Conservation (phyloP, 2,329 filamentous ascomycete species). For the Emmonsiellopsis sp. region DNA sequence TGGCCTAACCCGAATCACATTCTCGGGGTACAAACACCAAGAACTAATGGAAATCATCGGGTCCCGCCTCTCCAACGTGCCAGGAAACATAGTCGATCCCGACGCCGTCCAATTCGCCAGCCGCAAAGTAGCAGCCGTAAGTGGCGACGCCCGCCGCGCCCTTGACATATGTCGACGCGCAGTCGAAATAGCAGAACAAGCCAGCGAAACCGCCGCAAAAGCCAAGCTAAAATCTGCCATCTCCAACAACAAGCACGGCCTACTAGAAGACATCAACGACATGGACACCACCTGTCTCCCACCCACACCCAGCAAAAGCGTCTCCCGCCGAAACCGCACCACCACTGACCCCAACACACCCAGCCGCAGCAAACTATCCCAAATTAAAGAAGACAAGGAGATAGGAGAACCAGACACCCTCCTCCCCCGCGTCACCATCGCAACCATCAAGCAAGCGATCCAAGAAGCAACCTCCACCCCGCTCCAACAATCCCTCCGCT, state of each 20-base stretch:
- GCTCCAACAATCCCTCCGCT: conserved; percentile 77
- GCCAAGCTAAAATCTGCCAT: conserved; percentile 2
- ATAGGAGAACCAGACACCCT: conserved; percentile 22
- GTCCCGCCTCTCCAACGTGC: conserved; percentile 81
- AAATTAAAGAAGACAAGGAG: conserved; percentile 12
- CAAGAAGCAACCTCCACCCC: conserved; percentile 90
- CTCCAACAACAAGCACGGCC: not conserved
- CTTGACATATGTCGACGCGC: conserved; percentile 92
- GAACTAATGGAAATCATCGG: conserved; percentile 97
- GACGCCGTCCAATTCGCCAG: conserved; percentile 95
- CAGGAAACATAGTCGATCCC: conserved; percentile 79
- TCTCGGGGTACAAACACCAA: conserved; percentile 92
- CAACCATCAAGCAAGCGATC: conserved; percentile 88
- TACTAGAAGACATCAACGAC: conserved; percentile 2
- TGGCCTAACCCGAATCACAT: conserved; percentile 87
- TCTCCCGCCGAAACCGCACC: conserved; percentile 9
- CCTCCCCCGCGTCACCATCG: conserved; percentile 68
- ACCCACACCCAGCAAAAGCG: conserved; percentile 36
- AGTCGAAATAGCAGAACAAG: conserved; percentile 85
- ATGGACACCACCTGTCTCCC: conserved; percentile 27
- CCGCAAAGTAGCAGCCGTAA: conserved; percentile 92
- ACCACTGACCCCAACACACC: conserved; percentile 12
- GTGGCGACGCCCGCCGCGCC: conserved; percentile 82
- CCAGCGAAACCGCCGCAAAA: conserved; percentile 35
- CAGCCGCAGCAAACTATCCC: conserved; percentile 7